These are phyloP conservation scores for Kodamaea leandrae DNA, from an alignment of 805 yeast species.

Conservation along the genomic window DNA sequence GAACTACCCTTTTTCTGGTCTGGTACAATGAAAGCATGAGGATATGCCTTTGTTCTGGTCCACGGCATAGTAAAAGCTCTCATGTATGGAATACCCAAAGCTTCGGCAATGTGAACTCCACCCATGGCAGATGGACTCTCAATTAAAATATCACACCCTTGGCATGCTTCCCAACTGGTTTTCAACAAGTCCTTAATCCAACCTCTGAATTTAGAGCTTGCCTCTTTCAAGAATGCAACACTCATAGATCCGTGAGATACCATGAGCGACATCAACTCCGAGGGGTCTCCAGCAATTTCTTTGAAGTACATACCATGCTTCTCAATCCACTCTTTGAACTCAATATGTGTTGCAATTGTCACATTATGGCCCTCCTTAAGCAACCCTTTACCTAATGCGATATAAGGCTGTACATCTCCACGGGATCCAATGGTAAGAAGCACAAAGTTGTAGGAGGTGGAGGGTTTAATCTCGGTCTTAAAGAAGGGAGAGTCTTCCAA, in stretches of 20 bases:
- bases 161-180: conserved; percentile 86
- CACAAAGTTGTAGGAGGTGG: conserved; percentile 55
- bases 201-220: conserved; percentile 69
- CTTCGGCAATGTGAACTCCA: conserved; percentile 94
- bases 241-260: conserved; percentile 87
- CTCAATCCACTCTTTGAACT: conserved; percentile 74
- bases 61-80: conserved; percentile 98
- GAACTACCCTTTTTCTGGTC: conserved; percentile 92
- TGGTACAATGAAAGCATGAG: conserved; percentile 94
- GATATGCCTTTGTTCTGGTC: conserved; percentile 94
- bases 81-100: conserved; percentile 82
- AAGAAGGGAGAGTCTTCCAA: conserved; percentile 62
- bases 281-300: conserved; percentile 88
- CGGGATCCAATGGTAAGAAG: conserved; percentile 89
- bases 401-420: conserved; percentile 96
- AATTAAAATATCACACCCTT: conserved; percentile 74
- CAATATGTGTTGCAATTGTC: conserved; percentile 80
- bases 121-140: conserved; percentile 98
- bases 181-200: conserved; percentile 77
- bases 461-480: conserved; percentile 52
- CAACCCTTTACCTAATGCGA: conserved; percentile 81
- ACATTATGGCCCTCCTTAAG: conserved; percentile 79
- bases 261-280: conserved; percentile 88
- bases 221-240: conserved; percentile 78
- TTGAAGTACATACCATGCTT: conserved; percentile 65